Conservation (phyloP, 257 asterid genomes). For the Solanum bukasovii region DNA sequence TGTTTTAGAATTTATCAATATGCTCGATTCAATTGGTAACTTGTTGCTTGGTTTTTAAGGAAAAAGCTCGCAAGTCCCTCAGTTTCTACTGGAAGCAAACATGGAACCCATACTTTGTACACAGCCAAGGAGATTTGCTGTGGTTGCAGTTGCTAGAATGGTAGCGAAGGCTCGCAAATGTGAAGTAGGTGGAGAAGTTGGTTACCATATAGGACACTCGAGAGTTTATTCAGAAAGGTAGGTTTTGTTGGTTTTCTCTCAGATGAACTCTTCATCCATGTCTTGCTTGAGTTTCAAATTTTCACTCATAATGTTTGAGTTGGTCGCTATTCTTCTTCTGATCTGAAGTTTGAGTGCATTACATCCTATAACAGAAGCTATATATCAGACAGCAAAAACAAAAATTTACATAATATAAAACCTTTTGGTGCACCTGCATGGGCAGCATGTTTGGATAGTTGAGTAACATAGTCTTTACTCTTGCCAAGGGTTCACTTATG, state of each 20-base stretch:
- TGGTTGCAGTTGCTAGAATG: conserved; percentile 92
- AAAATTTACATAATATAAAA: not conserved
- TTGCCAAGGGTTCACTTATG: not conserved
- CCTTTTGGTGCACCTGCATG: not conserved
- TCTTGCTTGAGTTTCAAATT: not conserved
- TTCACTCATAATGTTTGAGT: not conserved
- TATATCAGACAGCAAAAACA: not conserved
- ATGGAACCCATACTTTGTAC: conserved; percentile 88
- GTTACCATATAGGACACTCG: conserved; percentile 96
- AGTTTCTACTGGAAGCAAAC: conserved; percentile 66
- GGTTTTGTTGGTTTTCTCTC: not conserved
- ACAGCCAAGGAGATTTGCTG: conserved; percentile 98
- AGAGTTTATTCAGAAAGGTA: conserved; percentile 72
- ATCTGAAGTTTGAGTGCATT: not conserved
- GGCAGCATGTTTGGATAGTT: not conserved
- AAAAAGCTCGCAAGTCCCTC: conserved; percentile 96
- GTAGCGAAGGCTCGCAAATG: conserved; percentile 81
- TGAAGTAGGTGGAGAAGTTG: conserved; percentile 90
- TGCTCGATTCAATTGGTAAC: conserved; percentile 1
- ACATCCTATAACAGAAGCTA: not conserved
- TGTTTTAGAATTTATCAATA: not conserved
- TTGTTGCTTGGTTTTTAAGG: conserved; percentile 32
- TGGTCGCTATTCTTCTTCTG: not conserved
- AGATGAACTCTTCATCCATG: not conserved
- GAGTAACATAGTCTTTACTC: not conserved